Percentiles rank a stretch among this genome's conserved stretches.
Evolutionary conservation across 2,329 filamentous ascomycete species (phyloP).

Genomic region (Chaetomium olivaceum): DNA sequence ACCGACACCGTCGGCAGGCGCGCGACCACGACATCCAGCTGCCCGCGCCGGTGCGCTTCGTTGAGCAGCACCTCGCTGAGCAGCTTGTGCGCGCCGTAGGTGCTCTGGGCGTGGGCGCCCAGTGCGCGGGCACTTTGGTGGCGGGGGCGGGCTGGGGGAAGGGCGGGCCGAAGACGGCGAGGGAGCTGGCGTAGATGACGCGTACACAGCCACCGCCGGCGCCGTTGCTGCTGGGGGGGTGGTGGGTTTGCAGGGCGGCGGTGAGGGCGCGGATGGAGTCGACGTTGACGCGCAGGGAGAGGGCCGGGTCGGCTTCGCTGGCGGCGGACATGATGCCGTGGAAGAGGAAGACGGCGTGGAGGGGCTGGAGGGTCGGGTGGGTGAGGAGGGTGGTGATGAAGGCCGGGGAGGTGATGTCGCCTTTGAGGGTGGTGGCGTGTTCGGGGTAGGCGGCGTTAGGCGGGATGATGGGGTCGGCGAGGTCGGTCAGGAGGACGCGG

Average conservation of each 20-base stretch:
- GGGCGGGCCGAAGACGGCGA: conserved; percentile 63
- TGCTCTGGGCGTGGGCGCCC: conserved; percentile 61
- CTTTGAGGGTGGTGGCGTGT: conserved; percentile 51
- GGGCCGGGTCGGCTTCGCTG: conserved; percentile 60
- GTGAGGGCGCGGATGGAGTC: conserved; percentile 58
- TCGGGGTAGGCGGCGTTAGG: conserved; percentile 48
- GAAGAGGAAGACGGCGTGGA: conserved; percentile 60
- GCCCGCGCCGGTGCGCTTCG: conserved; percentile 60
- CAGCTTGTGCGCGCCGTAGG: conserved; percentile 64
- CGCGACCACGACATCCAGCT: conserved; percentile 58
- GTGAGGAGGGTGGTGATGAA: conserved; percentile 46
- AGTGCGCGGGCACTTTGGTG: conserved; percentile 47
- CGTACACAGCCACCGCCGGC: conserved; percentile 45
- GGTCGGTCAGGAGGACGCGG: conserved; percentile 52
- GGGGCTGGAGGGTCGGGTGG: conserved; percentile 42
- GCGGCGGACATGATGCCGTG: conserved; percentile 69
- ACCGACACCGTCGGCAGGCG: conserved; percentile 64
- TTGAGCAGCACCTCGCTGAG: conserved; percentile 63
- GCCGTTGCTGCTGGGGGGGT: conserved; percentile 32
- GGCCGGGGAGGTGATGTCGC: conserved; percentile 47
- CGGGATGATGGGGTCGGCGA: conserved; percentile 54
- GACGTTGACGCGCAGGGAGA: conserved; percentile 61
- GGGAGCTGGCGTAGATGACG: conserved; percentile 62
- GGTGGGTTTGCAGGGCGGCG: conserved; percentile 46
- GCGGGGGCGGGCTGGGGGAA: conserved; percentile 45